These are phyloP conservation scores for Chrysanthemum seticuspe DNA, from an alignment of 129 eudicot genomes.

Conservation along the genomic window DNA sequence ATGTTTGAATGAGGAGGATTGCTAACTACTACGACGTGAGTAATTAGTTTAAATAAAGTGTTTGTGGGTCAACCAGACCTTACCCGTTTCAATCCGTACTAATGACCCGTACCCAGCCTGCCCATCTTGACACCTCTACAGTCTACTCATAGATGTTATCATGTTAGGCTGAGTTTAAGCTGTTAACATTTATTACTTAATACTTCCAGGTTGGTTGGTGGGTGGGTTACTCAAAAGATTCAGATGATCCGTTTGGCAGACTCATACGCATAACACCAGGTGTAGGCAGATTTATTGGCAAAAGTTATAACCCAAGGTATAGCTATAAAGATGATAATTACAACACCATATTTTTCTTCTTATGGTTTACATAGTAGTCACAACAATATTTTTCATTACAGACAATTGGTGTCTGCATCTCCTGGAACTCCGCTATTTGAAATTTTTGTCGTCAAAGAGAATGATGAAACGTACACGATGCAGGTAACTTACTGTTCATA, in stretches of 20 bases:
- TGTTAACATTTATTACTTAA: constrained; percentile 19
- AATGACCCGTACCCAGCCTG: not conserved
- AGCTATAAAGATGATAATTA: constrained; percentile 6
- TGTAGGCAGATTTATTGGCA: constrained; percentile 89
- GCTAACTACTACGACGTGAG: no score
- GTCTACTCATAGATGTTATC: not conserved
- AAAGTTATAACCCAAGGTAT: constrained; percentile 91
- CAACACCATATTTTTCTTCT: constrained; percentile 8
- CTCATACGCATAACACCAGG: constrained; percentile 87
- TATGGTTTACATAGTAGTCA: constrained; percentile 21
- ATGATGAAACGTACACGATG: constrained; percentile 59
- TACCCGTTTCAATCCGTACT: not conserved
- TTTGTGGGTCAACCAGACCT: not conserved
- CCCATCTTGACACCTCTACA: not conserved
- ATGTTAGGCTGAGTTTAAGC: not conserved
- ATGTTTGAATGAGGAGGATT: no score
- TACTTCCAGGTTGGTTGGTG: constrained; percentile 93
- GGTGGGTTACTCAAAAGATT: constrained; percentile 93
- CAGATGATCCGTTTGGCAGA: constrained; percentile 92
- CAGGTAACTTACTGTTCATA: constrained; percentile 53
- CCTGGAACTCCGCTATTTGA: constrained; percentile 97
- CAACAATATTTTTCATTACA: constrained; percentile 35
- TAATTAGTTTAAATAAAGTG: not conserved
- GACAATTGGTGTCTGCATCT: constrained; percentile 91
- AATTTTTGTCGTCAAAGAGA: constrained; percentile 86